Percentiles rank a stretch among this genome's conserved stretches.
These are phyloP conservation scores for Neofusicoccum laricinum DNA, from an alignment of 2,329 filamentous ascomycete genomes.

Conservation along the genomic window DNA sequence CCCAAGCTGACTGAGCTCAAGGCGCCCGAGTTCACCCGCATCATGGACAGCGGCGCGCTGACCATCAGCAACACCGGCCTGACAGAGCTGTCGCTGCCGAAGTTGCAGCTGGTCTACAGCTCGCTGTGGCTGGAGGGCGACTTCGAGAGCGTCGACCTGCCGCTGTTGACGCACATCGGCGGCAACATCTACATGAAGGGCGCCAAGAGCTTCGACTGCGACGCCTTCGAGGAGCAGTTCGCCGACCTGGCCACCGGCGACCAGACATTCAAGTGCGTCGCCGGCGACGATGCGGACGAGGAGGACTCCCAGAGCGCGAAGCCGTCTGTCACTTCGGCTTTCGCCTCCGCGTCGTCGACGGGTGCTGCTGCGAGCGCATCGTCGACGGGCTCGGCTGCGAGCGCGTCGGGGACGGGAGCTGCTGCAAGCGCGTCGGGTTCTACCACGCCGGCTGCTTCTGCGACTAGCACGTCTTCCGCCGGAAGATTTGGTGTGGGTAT, in stretches of 20 bases:
- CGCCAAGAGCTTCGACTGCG: not conserved
- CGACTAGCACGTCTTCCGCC: not conserved
- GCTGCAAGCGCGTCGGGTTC: not conserved
- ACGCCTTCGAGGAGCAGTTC: not conserved
- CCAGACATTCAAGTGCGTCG: not conserved
- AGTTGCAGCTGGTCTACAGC: not conserved
- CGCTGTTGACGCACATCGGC: not conserved
- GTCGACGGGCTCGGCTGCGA: too few relatives aligned
- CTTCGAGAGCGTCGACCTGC: not conserved
- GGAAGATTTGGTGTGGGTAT: not conserved
- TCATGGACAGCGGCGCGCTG: slow-evolving; percentile 1
- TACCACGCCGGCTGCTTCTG: not conserved
- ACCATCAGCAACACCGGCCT: not conserved
- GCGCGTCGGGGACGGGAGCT: too few relatives aligned
- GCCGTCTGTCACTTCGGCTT: not conserved
- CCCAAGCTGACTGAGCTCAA: not conserved
- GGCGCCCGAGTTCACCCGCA: not conserved
- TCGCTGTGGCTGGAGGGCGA: not conserved
- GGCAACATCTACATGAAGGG: slow-evolving; percentile 5
- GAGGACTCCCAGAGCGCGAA: not conserved
- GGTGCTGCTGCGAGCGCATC: not conserved
- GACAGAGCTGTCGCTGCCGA: not conserved
- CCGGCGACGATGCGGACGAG: not conserved
- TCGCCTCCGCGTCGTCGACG: not conserved
- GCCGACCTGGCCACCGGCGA: not conserved